A percentile compares a stretch with the other conserved stretches of the same genome.
These are phyloP conservation scores for Solanum hybrid DNA, from an alignment of 305 asterid genomes.

Conservation along the genomic window DNA sequence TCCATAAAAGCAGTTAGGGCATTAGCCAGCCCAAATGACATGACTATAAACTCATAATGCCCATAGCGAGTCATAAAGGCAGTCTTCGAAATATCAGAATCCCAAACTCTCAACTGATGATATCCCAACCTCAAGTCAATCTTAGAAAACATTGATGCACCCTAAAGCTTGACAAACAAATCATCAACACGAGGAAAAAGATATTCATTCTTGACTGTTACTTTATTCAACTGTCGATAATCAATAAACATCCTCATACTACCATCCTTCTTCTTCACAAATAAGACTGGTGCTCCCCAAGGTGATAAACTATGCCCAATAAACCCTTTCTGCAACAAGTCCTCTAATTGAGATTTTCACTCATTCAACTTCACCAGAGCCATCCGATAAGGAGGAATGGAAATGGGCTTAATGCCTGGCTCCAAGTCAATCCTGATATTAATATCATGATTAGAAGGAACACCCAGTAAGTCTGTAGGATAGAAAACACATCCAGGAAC, in stretches of 20 bases:
- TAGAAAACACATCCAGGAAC: background rate
- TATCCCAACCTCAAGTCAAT: background rate
- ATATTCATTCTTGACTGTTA: background rate
- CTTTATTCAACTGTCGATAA: background rate
- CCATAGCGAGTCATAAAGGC: background rate
- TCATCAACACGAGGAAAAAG: background rate
- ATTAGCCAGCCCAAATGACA: background rate
- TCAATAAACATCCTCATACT: background rate
- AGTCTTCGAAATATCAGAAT: background rate
- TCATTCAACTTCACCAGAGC: background rate
- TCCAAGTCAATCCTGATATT: background rate
- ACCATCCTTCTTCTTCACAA: background rate
- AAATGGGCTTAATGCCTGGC: background rate
- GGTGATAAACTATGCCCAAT: too few species aligned
- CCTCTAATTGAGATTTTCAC: background rate
- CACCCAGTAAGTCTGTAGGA: too few species aligned
- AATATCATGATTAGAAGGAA: background rate
- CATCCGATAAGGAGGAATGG: background rate
- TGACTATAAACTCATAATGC: background rate
- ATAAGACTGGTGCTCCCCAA: background rate
- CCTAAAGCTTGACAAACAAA: background rate
- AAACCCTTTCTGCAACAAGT: background rate
- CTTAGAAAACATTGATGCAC: background rate
- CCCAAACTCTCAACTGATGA: background rate
- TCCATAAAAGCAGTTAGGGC: background rate